Base-by-base conservation (phyloP, 2,329 filamentous ascomycete genomes). In the Exophiala xenobiotica region DNA sequence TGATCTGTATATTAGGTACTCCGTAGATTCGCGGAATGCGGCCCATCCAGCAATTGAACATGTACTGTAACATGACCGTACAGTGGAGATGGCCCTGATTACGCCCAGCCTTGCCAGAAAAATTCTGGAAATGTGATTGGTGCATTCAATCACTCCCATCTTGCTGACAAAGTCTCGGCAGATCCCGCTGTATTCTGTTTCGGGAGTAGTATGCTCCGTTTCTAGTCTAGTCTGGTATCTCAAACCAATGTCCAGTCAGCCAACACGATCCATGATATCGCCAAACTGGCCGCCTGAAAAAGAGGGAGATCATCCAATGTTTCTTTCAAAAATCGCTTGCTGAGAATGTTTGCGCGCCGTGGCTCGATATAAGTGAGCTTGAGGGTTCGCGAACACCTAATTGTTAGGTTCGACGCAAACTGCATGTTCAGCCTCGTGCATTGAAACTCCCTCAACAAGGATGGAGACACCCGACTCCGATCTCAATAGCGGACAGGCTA, bases 381-480 rank as follows among this genome's bases (percentile, higher is more conserved):
- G n/a, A n/a, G n/a, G n/a, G n/a, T n/a, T n/a, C n/a, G n/a, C n/a
- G n/a, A n/a, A n/a, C n/a, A n/a, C n/a, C n/a, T n/a, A n/a, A n/a
- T n/a, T n/a, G n/a, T n/a, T n/a, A n/a, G n/a, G n/a, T n/a, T n/a
- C n/a, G n/a, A n/a, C n/a, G n/a, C n/a, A n/a, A n/a, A n/a, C n/a
- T n/a, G n/a, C n/a, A n/a, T n/a, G n/a, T n/a, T 22, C 9, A 24
- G 12, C 37, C 19, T 23, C 22, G 8, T 18, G n/a, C 6, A n/a
- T n/a, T 11, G 3, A n/a, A n/a, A 23, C 2, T n/a, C n/a, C 38
- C 20, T 29, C 24, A 3, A 19, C 11, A 4, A 51, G 47, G 43
- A 40, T 29, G 7, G 47, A 45, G 3, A 33, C 48, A 4, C 53
- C 48, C 24, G 44, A 46, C 1, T 16, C 41, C 12, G 40, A 50